These are phyloP conservation scores for Dactylellina haptotyla DNA, from an alignment of 2,329 filamentous ascomycete species.

Conservation along the genomic window DNA sequence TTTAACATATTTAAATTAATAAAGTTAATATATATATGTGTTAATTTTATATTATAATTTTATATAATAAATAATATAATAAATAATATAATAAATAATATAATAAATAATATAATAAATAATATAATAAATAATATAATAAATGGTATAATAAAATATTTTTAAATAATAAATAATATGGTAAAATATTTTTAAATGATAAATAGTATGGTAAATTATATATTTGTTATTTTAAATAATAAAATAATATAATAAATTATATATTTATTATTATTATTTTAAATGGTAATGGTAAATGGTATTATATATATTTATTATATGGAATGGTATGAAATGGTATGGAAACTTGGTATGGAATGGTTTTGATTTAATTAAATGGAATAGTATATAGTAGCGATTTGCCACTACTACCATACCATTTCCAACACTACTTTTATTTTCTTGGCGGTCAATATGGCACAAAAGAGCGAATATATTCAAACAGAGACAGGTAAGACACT, in stretches of 20 bases:
- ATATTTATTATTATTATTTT: constrained; percentile 12
- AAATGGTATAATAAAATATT: constrained; percentile 11
- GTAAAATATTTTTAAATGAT: constrained; percentile 5
- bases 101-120: constrained; percentile 8
- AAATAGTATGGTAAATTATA: constrained; percentile 6
- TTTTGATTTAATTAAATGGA: neutral
- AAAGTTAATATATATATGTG: neutral
- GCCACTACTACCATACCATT: neutral
- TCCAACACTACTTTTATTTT: too few relatives aligned
- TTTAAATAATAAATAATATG: too few relatives aligned
- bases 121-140: constrained; percentile 1
- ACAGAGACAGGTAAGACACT: constrained; percentile 36
- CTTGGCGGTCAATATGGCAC: constrained; percentile 24
- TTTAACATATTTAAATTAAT: constrained; percentile 2
- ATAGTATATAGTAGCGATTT: neutral
- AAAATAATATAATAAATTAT: constrained; percentile 14
- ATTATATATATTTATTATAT: constrained; percentile 6
- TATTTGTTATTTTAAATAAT: constrained; percentile 10
- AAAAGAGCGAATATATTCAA: constrained; percentile 51
- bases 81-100: neutral
- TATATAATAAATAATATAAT: constrained; percentile 7
- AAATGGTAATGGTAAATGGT: neutral
- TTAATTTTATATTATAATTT: constrained; percentile 6
- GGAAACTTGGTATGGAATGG: too few relatives aligned
- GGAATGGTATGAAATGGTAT: constrained; percentile 5